These are phyloP conservation scores for Emmonsiellopsis sp. DNA, from an alignment of 2,329 filamentous ascomycete genomes.

Conservation along the genomic window DNA sequence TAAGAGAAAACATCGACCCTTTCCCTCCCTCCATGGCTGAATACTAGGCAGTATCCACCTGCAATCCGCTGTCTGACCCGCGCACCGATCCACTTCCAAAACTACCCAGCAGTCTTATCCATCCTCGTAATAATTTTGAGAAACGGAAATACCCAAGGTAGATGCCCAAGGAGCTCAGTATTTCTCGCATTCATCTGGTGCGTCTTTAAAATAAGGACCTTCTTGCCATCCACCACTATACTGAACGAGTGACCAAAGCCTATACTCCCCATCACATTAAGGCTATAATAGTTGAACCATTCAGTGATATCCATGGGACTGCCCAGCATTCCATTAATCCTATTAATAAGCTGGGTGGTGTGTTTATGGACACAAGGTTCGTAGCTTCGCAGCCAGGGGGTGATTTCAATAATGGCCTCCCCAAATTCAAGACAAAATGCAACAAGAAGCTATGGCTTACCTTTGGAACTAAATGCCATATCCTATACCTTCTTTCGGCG, in stretches of 20 bases:
- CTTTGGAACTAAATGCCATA: conserved; percentile 31
- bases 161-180: background rate
- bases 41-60: background rate
- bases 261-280: conserved; percentile 39
- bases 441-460: background rate
- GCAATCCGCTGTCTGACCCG: background rate
- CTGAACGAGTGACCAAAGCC: conserved; percentile 35
- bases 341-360: conserved; percentile 19
- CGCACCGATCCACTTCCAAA: background rate
- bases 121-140: background rate
- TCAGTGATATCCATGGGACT: conserved; percentile 29
- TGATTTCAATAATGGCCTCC: background rate
- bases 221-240: conserved; percentile 29
- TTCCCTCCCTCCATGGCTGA: background rate
- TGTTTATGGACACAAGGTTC: conserved; percentile 29
- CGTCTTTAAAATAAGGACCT: conserved; percentile 7
- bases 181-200: conserved; percentile 8
- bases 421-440: background rate
- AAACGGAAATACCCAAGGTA: conserved; percentile 13
- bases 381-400: conserved; percentile 26
- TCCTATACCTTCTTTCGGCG: conserved; percentile 33
- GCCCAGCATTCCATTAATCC: conserved; percentile 6
- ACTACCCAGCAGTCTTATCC: background rate
- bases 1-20: conserved; percentile 7
- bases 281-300: conserved; percentile 35